Evolutionary conservation across 2,329 filamentous ascomycete genomes (phyloP).

Genomic region (Uncinocarpus reesii): DNA sequence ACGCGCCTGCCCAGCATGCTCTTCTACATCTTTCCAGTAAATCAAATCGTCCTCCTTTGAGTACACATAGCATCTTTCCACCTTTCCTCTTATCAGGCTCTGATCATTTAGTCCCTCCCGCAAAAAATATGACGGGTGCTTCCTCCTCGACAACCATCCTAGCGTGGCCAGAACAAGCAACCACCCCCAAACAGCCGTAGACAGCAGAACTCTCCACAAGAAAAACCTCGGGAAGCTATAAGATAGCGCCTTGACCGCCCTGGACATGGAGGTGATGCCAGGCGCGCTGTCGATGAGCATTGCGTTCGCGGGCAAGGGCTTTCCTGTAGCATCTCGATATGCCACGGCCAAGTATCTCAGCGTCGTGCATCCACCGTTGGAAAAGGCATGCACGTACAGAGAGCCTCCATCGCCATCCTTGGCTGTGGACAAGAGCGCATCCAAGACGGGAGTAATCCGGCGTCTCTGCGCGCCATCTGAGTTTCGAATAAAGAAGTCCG

Average conservation of each 20-base stretch:
- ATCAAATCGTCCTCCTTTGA: conserved; percentile 33
- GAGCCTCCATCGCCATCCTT: conserved; percentile 17
- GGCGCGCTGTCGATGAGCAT: conserved; percentile 41
- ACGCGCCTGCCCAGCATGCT: conserved; percentile 28
- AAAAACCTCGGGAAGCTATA: conserved; percentile 27
- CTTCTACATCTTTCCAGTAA: conserved; percentile 29
- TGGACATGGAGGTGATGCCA: conserved; percentile 26
- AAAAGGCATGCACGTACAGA: conserved; percentile 41
- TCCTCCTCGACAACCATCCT: conserved; percentile 16
- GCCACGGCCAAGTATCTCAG: conserved; percentile 30
- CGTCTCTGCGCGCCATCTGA: conserved; percentile 20
- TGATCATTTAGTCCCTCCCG: conserved; percentile 27
- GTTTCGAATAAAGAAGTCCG: conserved; percentile 27
- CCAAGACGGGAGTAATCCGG: conserved; percentile 28
- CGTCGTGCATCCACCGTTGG: conserved; percentile 40
- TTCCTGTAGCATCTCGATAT: conserved; percentile 29
- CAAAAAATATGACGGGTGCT: conserved; percentile 23
- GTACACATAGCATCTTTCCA: conserved; percentile 32
- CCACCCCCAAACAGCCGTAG: conserved; percentile 21
- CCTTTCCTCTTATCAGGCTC: conserved; percentile 13
- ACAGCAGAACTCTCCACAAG: conserved; percentile 24
- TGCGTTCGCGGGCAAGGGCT: conserved; percentile 31
- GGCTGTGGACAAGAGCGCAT: conserved; percentile 24
- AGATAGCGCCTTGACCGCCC: conserved; percentile 27
- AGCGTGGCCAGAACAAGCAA: conserved; percentile 20